Percentiles rank a stretch among this genome's conserved stretches.
phyloP scores from a whole-genome alignment of 768 basidiomycete genomes.

The Russula abietina region DNA sequence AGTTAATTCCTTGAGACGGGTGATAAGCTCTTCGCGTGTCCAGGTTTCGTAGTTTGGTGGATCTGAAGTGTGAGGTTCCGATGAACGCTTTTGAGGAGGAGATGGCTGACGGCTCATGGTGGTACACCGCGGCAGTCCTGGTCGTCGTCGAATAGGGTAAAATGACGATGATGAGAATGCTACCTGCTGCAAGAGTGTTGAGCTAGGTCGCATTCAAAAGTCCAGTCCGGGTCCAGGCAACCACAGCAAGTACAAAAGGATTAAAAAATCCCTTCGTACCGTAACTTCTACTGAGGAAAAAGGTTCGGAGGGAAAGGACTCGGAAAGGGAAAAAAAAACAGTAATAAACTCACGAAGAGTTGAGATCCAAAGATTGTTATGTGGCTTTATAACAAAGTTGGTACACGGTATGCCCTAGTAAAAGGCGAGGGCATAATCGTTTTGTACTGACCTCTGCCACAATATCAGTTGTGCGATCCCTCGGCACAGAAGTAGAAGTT shows the following conservation, averaged over 20 bases:
- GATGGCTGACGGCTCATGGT: not conserved
- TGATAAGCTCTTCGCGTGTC: slow-evolving; percentile 66
- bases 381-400: slow-evolving; percentile 26
- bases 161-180: not conserved
- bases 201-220: slow-evolving; percentile 12
- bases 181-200: slow-evolving; percentile 5
- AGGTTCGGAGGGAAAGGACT: not conserved
- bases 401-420: slow-evolving; percentile 61
- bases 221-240: not conserved
- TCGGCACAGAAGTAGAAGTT: not conserved
- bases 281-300: no score
- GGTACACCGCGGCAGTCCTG: not conserved
- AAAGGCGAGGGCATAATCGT: slow-evolving; percentile 58
- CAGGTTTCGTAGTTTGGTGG: slow-evolving; percentile 43
- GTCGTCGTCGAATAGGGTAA: slow-evolving; percentile 5
- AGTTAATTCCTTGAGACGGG: slow-evolving; percentile 43
- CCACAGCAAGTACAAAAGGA: no score
- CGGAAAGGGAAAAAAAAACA: not conserved
- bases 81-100: not conserved
- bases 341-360: slow-evolving; percentile 22
- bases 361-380: slow-evolving; percentile 18
- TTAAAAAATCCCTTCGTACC: no score
- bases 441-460: slow-evolving; percentile 20
- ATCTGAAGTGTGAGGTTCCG: not conserved
- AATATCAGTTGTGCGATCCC: not conserved